These are phyloP conservation scores for Asterionellopsis glacialis DNA, from an alignment of 108 stramenopile genomes.

Conservation along the genomic window DNA sequence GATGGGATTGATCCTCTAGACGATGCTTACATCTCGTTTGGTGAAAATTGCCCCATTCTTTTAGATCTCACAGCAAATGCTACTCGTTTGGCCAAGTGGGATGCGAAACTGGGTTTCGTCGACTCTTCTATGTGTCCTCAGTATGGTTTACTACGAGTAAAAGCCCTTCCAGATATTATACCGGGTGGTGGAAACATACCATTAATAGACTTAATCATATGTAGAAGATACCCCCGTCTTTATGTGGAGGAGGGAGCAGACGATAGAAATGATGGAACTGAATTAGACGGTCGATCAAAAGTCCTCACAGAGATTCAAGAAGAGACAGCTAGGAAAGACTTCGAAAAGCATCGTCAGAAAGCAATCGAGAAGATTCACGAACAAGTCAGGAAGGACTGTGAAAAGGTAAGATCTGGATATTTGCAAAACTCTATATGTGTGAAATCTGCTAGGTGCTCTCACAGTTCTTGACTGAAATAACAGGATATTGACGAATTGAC, in stretches of 20 bases:
- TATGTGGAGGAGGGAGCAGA: constrained; percentile 22
- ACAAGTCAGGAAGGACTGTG: constrained; percentile 36
- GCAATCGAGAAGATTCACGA: constrained; percentile 54
- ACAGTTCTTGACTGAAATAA: background rate
- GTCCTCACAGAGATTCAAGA: constrained; percentile 62
- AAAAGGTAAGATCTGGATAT: constrained; percentile 31
- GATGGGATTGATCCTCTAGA: constrained; percentile 86
- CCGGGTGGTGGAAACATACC: constrained; percentile 67
- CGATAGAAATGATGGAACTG: constrained; percentile 23
- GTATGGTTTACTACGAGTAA: constrained; percentile 32
- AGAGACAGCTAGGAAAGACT: constrained; percentile 29
- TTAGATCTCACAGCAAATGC: constrained; percentile 59
- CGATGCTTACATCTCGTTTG: constrained; percentile 27
- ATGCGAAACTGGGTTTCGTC: constrained; percentile 76
- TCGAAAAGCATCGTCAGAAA: constrained; percentile 33
- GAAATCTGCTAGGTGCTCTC: background rate
- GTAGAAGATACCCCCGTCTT: constrained; percentile 60
- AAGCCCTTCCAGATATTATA: constrained; percentile 48
- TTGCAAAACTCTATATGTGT: background rate
- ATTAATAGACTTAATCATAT: constrained; percentile 50
- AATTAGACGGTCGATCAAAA: constrained; percentile 11
- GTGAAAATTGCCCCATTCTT: constrained; percentile 20
- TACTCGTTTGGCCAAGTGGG: constrained; percentile 73
- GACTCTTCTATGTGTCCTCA: background rate
- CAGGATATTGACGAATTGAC: constrained; percentile 72